Evolutionary conservation across 768 basidiomycete genomes (phyloP), one percentile per base, ranked within the genome.

Genomic region (Tricholoma hemisulphureum): DNA sequence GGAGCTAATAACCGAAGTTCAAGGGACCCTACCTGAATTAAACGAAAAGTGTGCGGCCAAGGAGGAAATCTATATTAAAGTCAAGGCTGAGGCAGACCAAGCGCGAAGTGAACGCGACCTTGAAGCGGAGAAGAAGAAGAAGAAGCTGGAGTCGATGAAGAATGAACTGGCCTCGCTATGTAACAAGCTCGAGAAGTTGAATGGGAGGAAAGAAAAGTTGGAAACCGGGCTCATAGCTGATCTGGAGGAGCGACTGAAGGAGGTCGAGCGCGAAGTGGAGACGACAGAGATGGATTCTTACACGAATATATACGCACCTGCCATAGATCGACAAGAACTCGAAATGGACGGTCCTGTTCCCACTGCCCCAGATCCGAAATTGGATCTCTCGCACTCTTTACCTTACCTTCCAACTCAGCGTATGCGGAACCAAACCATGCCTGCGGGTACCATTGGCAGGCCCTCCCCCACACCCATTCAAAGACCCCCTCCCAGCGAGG

Each of bases 141-240:
- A 84, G 69, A 71, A 78, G 45, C 66, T 81, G 26, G 88, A 89
- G 34, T 69, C 73, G 13, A 73, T 84, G 74, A 83, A 79, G 63
- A 72, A 71, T 13, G 92, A 93, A 65, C 74, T 88, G 29, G 73
- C 78, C 6, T 72, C 73, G 1, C 67, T 88, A 56, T 77, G 73
- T 2, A 82, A 83, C 62, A 83, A 83, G 65, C 71, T 93, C 58
- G 94, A 96, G 58, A 84, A 83, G 65, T 71, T 93, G 53, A 77
- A 68, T 26, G 76, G 73, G 56, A 88, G 86, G 75, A 80, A 79
- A 65, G 90, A 91, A 52, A 88, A 81, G 67, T 69, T 91, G 52
- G 88, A 89, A 65, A 73, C 65, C 4, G 72, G 72, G 28, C 73
- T 80, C 13, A 76, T 93, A 16, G 79, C 79, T 1, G 89, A 89